A percentile compares a stretch with the other conserved stretches of the same genome.
Evolutionary conservation across 192 early-diverging fungal genomes (phyloP).

Genomic region (Coemansia sp.): DNA sequence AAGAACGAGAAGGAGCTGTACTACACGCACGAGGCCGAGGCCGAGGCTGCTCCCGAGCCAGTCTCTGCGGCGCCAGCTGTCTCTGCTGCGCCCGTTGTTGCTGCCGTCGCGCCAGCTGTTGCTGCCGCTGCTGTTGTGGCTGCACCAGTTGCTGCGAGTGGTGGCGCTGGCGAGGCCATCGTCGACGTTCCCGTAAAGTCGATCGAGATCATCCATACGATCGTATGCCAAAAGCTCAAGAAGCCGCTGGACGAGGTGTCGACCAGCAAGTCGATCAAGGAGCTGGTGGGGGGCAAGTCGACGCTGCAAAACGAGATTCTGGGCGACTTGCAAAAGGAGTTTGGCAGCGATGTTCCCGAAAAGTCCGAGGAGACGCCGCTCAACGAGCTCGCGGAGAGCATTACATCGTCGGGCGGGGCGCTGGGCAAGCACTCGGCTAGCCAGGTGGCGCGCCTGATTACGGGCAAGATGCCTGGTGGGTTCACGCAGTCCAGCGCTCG

Average conservation of each 20-base stretch:
- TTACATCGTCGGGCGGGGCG: constrained; percentile 61
- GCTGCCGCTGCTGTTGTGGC: constrained; percentile 58
- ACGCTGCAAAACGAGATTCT: constrained; percentile 98
- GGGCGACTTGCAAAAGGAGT: constrained; percentile 93
- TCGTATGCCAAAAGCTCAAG: constrained; percentile 93
- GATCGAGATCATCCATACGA: constrained; percentile 77
- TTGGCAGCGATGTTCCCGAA: constrained; percentile 87
- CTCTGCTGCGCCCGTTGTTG: constrained; percentile 54
- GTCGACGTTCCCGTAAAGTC: constrained; percentile 85
- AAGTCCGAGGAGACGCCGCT: constrained; percentile 87
- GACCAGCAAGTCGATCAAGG: constrained; percentile 63
- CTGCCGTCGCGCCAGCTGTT: constrained; percentile 58
- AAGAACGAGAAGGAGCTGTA: too few species aligned
- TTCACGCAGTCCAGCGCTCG: constrained; percentile 72
- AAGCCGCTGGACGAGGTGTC: constrained; percentile 76
- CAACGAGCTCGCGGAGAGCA: constrained; percentile 77
- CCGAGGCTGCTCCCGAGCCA: constrained; percentile 58
- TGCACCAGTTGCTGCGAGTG: constrained; percentile 59
- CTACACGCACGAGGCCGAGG: too few species aligned
- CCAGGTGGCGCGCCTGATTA: constrained; percentile 80
- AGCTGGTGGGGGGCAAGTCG: constrained; percentile 93
- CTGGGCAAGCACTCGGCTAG: constrained; percentile 83
- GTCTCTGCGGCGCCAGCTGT: constrained; percentile 54
- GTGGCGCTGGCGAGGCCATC: constrained; percentile 57
- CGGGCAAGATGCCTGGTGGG: constrained; percentile 92